Evolutionary conservation across 352 stramenopile genomes (phyloP), one percentile per base, ranked within the genome.

Genomic region (Phytophthora vignae): DNA sequence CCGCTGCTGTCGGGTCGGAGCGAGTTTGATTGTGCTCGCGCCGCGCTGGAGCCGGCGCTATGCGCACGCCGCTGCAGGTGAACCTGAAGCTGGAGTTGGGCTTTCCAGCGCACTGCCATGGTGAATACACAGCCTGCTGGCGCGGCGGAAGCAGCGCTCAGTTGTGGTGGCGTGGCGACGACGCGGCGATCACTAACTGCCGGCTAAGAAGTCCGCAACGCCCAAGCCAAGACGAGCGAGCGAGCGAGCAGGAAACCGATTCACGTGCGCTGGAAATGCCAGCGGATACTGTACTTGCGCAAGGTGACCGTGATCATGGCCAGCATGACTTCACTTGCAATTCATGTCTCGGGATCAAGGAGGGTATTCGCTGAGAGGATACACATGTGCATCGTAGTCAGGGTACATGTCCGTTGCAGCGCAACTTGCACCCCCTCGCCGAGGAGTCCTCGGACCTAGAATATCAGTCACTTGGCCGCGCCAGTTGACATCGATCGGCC

Each of bases 111-210:
- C 53, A 19, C 33, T 52, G 25, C 6, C n/a, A 6, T 40, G 33
- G 33, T 40, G 33, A 40, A 40, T 40, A 19, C 40, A 19, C 40
- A 48, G 40, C 62, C 69, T 72, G 69, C 69, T 68, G 69, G 50
- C 38, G 10, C 11, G 46, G 57, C 40, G 59, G 63, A 76, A 71
- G 63, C 72, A 71, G 31, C 44, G n/a, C 50, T 36, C 3, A 36
- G 48, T 71, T 50, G 62, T 25, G 22, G n/a, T n/a, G n/a, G n/a
- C n/a, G 27, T 57, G 52, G 15, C 33, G 22, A 63, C 66, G 31
- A 73, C 27, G 50, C 38, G 21, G 57, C 65, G 65, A 72, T 44
- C 21, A 22, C 33, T 40, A 40, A 40, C 33, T 40, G 33, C 33
- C 33, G 33, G 33, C 33, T 40, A 40, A 40, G 33, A 40, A 40